These are phyloP conservation scores for Xylariales sp. DNA, from an alignment of 2,329 filamentous ascomycete genomes.

Conservation along the genomic window DNA sequence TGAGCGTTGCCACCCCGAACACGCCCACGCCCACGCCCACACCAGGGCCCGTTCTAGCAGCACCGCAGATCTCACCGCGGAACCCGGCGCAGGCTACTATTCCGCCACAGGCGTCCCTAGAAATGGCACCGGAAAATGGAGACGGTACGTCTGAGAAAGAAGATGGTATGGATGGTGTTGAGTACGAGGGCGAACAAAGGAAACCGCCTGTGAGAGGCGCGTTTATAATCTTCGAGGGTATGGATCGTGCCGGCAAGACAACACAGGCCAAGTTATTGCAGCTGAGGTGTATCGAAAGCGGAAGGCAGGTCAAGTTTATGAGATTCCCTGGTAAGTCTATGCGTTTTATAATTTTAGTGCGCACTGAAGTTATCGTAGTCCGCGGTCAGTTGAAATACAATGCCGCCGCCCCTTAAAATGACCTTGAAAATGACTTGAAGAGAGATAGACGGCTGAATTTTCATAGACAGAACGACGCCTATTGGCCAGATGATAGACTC, in stretches of 20 bases:
- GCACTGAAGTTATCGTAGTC: not conserved
- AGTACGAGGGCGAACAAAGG: slow-evolving; percentile 28
- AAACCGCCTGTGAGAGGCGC: slow-evolving; percentile 66
- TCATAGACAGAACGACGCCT: slow-evolving; percentile 79
- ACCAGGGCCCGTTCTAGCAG: slow-evolving; percentile 42
- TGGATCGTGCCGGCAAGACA: slow-evolving; percentile 92
- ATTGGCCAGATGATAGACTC: slow-evolving; percentile 89
- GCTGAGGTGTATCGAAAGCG: slow-evolving; percentile 62
- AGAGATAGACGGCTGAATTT: slow-evolving; percentile 13
- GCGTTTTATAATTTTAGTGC: slow-evolving; percentile 4
- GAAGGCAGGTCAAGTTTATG: slow-evolving; percentile 63
- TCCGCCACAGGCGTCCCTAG: slow-evolving; percentile 35
- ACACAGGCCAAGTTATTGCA: slow-evolving; percentile 83
- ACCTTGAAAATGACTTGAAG: not conserved
- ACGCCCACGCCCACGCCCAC: slow-evolving; percentile 28
- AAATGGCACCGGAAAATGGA: slow-evolving; percentile 22
- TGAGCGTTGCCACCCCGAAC: slow-evolving; percentile 14
- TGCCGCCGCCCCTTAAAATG: no score
- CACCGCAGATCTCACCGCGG: slow-evolving; percentile 46
- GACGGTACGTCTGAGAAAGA: slow-evolving; percentile 31
- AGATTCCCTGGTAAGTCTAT: slow-evolving; percentile 65
- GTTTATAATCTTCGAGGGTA: slow-evolving; percentile 86
- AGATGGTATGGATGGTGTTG: slow-evolving; percentile 43
- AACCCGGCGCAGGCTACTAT: slow-evolving; percentile 45
- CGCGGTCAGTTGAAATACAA: no score